Percentiles rank a stretch among this genome's conserved stretches.
Conservation (phyloP, 345 rosid genomes). For the Noccaea bulbosa region DNA sequence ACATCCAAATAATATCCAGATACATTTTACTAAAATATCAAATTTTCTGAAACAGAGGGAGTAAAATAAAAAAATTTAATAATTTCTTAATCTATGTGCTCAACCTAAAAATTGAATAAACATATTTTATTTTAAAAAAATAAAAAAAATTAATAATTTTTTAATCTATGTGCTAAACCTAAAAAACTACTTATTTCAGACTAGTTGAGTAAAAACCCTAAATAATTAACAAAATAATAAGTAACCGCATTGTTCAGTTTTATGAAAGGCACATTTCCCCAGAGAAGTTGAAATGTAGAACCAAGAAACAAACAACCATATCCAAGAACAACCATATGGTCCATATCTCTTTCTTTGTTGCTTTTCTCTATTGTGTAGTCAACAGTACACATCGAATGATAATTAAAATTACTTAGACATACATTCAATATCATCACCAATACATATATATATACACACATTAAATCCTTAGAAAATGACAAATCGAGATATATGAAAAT, state of each 20-base stretch:
- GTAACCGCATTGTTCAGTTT: neutral
- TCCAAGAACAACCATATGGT: too few species aligned
- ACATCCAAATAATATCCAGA: too few species aligned
- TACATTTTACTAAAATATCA: too few species aligned
- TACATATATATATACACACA: neutral
- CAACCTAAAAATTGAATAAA: too few species aligned
- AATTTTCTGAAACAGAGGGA: too few species aligned
- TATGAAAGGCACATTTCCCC: slow-evolving; percentile 19
- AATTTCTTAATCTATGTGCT: too few species aligned
- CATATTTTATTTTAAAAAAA: too few species aligned
- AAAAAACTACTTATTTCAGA: too few species aligned
- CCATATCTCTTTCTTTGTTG: neutral
- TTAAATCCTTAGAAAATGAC: slow-evolving; percentile 10
- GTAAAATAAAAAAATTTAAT: too few species aligned
- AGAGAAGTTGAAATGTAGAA: slow-evolving; percentile 2
- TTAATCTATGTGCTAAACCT: too few species aligned
- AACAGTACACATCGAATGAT: neutral
- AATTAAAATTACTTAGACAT: neutral
- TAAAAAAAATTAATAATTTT: too few species aligned
- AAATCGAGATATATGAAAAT: slow-evolving; percentile 5
- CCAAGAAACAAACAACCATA: slow-evolving; percentile 3
- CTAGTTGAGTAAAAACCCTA: neutral
- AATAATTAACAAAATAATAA: neutral
- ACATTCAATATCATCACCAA: neutral
- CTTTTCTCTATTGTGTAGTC: neutral